phyloP scores from a whole-genome alignment of 2,329 filamentous ascomycete genomes.

The Xylariales sp. region DNA sequence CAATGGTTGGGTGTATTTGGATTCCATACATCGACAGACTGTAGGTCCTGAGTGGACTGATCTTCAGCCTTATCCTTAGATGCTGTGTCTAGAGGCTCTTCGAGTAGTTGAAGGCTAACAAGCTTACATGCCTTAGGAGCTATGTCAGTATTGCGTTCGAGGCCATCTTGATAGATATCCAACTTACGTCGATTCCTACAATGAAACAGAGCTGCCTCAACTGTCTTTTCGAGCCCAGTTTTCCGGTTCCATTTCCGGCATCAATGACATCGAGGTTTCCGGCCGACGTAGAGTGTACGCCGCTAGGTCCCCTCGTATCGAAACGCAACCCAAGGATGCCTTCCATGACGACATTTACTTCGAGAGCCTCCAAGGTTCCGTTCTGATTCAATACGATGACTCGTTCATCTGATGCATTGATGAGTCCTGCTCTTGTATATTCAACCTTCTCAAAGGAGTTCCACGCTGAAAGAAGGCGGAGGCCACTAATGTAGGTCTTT shows the following conservation, averaged over 20 bases:
- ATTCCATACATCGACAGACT: constrained; percentile 13
- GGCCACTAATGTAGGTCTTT: constrained; percentile 15
- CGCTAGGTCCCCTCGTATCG: constrained; percentile 6
- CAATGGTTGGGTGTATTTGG: constrained; percentile 10
- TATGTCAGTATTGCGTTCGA: no score
- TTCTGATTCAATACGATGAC: constrained; percentile 6
- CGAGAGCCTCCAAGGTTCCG: constrained; percentile 10
- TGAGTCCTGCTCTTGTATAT: constrained; percentile 11
- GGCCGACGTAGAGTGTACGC: constrained; percentile 1
- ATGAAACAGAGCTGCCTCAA: constrained; percentile 9
- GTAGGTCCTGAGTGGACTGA: no score
- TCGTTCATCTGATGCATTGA: constrained; percentile 10
- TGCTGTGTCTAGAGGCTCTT: no score
- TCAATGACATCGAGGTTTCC: constrained; percentile 11
- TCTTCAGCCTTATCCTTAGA: no score
- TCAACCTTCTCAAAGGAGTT: not conserved
- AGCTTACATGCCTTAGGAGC: constrained; percentile 17
- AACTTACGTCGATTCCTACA: constrained; percentile 15
- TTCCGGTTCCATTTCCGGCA: constrained; percentile 11
- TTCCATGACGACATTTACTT: constrained; percentile 9
- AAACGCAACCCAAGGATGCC: constrained; percentile 15
- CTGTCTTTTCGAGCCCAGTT: not conserved
- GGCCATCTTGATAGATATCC: no score
- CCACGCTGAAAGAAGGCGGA: constrained; percentile 7
- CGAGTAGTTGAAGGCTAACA: constrained; percentile 13